phyloP scores from a whole-genome alignment of 495 filamentous ascomycete species.

The Choiromyces venosus region DNA sequence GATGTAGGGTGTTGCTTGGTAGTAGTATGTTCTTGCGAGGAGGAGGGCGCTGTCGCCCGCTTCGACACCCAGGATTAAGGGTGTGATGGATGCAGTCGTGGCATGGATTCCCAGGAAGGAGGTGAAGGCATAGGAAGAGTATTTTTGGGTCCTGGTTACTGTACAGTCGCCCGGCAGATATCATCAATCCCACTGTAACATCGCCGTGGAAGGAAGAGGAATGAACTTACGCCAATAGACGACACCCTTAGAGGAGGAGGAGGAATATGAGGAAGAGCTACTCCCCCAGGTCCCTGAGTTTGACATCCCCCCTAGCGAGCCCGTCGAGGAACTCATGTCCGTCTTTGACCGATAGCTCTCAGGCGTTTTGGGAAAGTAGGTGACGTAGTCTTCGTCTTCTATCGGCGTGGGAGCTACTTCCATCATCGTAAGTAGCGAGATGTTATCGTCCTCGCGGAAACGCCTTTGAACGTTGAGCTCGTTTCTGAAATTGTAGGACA shows the following conservation, averaged over 20 bases:
- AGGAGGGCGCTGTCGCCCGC: slow-evolving; percentile 60
- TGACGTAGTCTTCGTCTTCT: slow-evolving; percentile 56
- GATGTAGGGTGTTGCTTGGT: slow-evolving; percentile 64
- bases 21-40: slow-evolving; percentile 59
- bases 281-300: slow-evolving; percentile 28
- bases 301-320: background rate
- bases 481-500: slow-evolving; percentile 1
- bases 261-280: slow-evolving; percentile 14
- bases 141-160: slow-evolving; percentile 78
- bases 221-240: slow-evolving; percentile 24
- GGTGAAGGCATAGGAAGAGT: slow-evolving; percentile 80
- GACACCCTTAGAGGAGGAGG: slow-evolving; percentile 47
- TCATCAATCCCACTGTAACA: slow-evolving; percentile 10
- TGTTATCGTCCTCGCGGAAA: slow-evolving; percentile 34
- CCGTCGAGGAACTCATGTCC: background rate
- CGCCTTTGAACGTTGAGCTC: slow-evolving; percentile 9
- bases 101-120: slow-evolving; percentile 72
- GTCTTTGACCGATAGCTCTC: background rate
- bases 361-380: slow-evolving; percentile 48
- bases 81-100: slow-evolving; percentile 70
- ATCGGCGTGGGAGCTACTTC: slow-evolving; percentile 79
- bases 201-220: slow-evolving; percentile 12
- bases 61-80: slow-evolving; percentile 55
- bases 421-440: slow-evolving; percentile 59
- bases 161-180: too few relatives aligned